A percentile compares a stretch with the other conserved stretches of the same genome.
Evolutionary conservation across 108 stramenopile species (phyloP).

Genomic region (Stephanodiscus triporus): DNA sequence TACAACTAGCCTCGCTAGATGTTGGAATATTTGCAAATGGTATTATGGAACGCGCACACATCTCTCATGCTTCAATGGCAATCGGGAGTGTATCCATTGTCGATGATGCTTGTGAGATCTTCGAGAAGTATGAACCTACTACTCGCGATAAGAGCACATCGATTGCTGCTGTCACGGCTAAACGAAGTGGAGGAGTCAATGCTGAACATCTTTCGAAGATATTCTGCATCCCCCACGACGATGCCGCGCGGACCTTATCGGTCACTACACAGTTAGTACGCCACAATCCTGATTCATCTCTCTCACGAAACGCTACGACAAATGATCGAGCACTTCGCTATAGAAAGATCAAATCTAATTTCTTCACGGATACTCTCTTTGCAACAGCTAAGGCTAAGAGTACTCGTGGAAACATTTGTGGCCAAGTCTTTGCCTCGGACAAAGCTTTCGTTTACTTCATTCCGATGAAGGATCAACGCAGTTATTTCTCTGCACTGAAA

Average conservation of each 20-base stretch:
- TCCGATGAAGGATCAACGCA: no score
- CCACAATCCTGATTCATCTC: neutral
- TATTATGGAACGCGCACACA: neutral
- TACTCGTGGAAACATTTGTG: no score
- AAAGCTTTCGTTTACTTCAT: no score
- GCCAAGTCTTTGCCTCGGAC: no score
- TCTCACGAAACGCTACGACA: no score
- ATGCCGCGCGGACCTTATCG: conserved; percentile 28
- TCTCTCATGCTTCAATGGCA: conserved; percentile 5
- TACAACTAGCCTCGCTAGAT: neutral
- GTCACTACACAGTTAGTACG: conserved; percentile 25
- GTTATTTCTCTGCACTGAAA: no score
- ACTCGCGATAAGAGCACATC: neutral
- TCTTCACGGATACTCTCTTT: no score
- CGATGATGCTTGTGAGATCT: no score
- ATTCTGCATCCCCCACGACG: no score
- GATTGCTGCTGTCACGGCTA: conserved; percentile 3
- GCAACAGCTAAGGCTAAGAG: conserved; percentile 24
- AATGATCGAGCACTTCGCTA: no score
- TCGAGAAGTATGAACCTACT: no score
- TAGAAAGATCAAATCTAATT: no score
- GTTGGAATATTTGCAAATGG: neutral
- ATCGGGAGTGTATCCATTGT: neutral
- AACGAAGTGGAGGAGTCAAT: conserved; percentile 16
- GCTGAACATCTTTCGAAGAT: conserved; percentile 42